These are phyloP conservation scores for Aspergillus neotritici DNA, from an alignment of 2,329 filamentous ascomycete genomes.

Conservation along the genomic window DNA sequence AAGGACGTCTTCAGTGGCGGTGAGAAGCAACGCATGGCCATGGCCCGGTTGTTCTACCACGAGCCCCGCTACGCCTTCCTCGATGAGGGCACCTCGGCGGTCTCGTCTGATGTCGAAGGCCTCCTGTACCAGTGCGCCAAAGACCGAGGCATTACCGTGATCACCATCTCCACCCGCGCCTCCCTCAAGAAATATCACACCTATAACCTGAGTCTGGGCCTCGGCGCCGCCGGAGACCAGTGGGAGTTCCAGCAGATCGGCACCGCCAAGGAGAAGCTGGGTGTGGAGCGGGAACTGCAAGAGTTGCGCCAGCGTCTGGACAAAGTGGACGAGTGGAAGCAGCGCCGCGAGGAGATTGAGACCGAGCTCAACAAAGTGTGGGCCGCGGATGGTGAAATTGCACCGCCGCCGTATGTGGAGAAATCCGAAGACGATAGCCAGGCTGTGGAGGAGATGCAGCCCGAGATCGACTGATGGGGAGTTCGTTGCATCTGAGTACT, in stretches of 20 bases:
- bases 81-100: slow-evolving; percentile 91
- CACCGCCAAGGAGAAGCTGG: slow-evolving; percentile 85
- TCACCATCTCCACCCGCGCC: slow-evolving; percentile 91
- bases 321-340: slow-evolving; percentile 80
- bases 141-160: slow-evolving; percentile 85
- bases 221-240: slow-evolving; percentile 72
- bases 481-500: background rate
- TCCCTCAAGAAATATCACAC: slow-evolving; percentile 95
- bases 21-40: slow-evolving; percentile 92
- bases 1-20: slow-evolving; percentile 96
- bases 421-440: slow-evolving; percentile 12
- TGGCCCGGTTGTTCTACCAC: slow-evolving; percentile 87
- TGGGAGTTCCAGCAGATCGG: slow-evolving; percentile 95
- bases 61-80: slow-evolving; percentile 92
- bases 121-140: slow-evolving; percentile 90
- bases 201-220: slow-evolving; percentile 78
- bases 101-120: slow-evolving; percentile 85
- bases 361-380: slow-evolving; percentile 65
- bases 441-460: slow-evolving; percentile 3
- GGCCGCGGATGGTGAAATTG: slow-evolving; percentile 43
- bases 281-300: slow-evolving; percentile 82
- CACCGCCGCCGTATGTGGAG: slow-evolving; percentile 33
- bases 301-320: slow-evolving; percentile 74
- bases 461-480: background rate
- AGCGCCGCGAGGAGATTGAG: slow-evolving; percentile 73